Evolutionary conservation across 1,284 basidiomycete genomes (phyloP), one percentile per base, ranked within the genome.

Genomic region (Sporisorium reilianum): DNA sequence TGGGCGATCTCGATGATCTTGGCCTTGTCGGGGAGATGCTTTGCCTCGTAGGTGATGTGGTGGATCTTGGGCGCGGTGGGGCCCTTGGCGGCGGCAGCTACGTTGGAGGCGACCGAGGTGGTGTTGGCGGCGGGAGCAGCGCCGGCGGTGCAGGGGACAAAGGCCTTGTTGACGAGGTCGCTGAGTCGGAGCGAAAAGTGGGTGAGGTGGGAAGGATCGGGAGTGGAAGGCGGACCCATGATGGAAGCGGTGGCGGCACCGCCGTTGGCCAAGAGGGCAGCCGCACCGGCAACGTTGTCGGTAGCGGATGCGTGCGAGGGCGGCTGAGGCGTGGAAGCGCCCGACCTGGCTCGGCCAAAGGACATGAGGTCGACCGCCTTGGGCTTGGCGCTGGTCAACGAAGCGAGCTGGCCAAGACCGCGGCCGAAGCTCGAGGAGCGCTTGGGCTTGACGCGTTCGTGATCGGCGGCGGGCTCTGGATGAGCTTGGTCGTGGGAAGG

Each of bases 111-210:
- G 16, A 67, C 56, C 25, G 64, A 67, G 50, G 52, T 62, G n/a
- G 62, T 49, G 48, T 30, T 49, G 30, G 54, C 51, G 32, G 65
- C 34, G 20, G 64, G 56, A 30, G 55, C 34, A 16, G 28, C 49
- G 26, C 50, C 69, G 1, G 57, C 61, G 20, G 65, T 56, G 65
- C 77, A 79, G 3, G 81, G 72, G 2, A 77, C 63, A 57, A 84
- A 82, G 23, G 80, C 78, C 57, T 80, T 78, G 72, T 83, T 84
- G 45, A 83, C 79, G 25, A 84, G 77, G 42, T 84, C 82, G 56
- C 77, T 82, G 28, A 84, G 70, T 32, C 64, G 64, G 11, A 84
- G 71, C 2, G 77, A 75, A 59, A 80, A 83, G 30, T 84, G 79
- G 9, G 79, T 78, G 42, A 83, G 66, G 49, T 80, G 82, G 5